Percentiles rank a stretch among this genome's conserved stretches.
phyloP scores from a whole-genome alignment of 768 basidiomycete genomes.

The Boletus speciosus region DNA sequence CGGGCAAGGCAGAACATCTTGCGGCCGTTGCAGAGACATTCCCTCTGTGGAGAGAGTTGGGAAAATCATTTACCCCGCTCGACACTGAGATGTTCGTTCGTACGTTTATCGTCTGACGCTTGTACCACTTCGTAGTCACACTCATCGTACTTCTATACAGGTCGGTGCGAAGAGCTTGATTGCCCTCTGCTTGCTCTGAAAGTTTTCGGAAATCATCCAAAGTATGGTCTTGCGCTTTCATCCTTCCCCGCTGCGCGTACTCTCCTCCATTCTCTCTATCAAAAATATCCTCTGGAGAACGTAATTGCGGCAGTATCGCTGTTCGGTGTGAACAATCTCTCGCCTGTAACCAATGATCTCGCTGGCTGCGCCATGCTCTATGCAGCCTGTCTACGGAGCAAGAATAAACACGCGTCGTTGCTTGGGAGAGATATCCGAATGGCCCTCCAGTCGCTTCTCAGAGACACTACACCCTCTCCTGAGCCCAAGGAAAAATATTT shows the following conservation, averaged over 20 bases:
- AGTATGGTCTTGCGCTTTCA: conserved; percentile 51
- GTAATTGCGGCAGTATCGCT: conserved; percentile 51
- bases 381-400: conserved; percentile 50
- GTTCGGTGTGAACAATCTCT: conserved; percentile 51
- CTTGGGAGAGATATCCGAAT: conserved; percentile 44
- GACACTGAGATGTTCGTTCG: conserved; percentile 52
- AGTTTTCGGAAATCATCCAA: conserved; percentile 59
- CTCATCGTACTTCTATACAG: conserved; percentile 31
- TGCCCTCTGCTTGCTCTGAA: conserved; percentile 55
- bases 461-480: conserved; percentile 11
- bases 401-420: conserved; percentile 35
- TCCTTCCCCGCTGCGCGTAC: conserved; percentile 50
- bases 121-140: neutral
- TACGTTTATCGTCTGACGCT: conserved; percentile 33
- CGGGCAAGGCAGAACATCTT: conserved; percentile 48
- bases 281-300: conserved; percentile 43
- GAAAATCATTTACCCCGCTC: conserved; percentile 35
- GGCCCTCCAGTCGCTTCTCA: conserved; percentile 36
- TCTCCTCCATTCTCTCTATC: conserved; percentile 55
- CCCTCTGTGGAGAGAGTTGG: conserved; percentile 47
- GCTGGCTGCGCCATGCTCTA: conserved; percentile 55
- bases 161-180: conserved; percentile 57
- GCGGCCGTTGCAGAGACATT: conserved; percentile 44
- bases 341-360: conserved; percentile 52
- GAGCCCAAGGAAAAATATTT: conserved; percentile 19